These are phyloP conservation scores for Linum usitatissimum DNA, from an alignment of 345 rosid genomes.

Conservation along the genomic window DNA sequence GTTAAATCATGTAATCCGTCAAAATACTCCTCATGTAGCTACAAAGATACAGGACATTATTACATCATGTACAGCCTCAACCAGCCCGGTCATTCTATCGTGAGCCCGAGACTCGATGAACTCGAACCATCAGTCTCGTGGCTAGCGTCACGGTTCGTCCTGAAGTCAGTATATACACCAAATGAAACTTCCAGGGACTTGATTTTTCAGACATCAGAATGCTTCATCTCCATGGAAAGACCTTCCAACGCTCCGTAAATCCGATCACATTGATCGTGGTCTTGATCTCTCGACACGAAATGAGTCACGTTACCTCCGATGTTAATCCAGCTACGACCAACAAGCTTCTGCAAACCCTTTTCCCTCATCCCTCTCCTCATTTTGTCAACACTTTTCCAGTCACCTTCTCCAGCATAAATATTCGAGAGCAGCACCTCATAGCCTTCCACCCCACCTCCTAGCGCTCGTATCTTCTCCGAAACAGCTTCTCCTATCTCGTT, in stretches of 20 bases:
- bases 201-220: slow-evolving; percentile 5
- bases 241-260: slow-evolving; percentile 45
- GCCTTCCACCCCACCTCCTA: slow-evolving; percentile 40
- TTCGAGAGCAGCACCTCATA: slow-evolving; percentile 83
- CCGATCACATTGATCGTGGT: slow-evolving; percentile 39
- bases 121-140: too few relatives aligned
- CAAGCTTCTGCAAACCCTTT: slow-evolving; percentile 60
- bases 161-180: too few relatives aligned
- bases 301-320: slow-evolving; percentile 40
- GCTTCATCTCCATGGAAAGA: slow-evolving; percentile 45
- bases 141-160: too few relatives aligned
- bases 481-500: slow-evolving; percentile 54
- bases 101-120: too few relatives aligned
- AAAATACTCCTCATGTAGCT: too few relatives aligned
- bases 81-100: too few relatives aligned
- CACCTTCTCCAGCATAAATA: slow-evolving; percentile 67
- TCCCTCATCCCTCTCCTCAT: slow-evolving; percentile 68
- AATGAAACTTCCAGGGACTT: too few relatives aligned
- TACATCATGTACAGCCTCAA: too few relatives aligned
- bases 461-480: slow-evolving; percentile 39
- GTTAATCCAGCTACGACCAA: slow-evolving; percentile 69
- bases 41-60: too few relatives aligned
- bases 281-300: slow-evolving; percentile 58
- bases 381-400: slow-evolving; percentile 54
- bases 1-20: too few relatives aligned